Percentiles rank a stretch among this genome's conserved stretches.
Conservation (phyloP, 140 eudicot genomes). For the Bidens hawaiensis region DNA sequence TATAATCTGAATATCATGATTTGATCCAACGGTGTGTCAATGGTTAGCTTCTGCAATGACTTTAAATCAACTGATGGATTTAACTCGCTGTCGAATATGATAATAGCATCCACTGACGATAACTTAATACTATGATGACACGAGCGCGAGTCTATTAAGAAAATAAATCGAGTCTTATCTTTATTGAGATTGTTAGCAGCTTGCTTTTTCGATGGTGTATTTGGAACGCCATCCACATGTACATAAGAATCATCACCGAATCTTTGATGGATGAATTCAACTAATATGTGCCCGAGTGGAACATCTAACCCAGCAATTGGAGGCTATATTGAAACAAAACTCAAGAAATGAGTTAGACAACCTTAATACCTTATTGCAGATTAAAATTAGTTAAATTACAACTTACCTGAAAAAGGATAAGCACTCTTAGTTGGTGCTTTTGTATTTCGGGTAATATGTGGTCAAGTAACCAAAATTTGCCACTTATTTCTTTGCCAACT, state of each 20-base stretch:
- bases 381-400: background rate
- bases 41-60: constrained; percentile 53
- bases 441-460: constrained; percentile 49
- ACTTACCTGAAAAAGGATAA: constrained; percentile 79
- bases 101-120: constrained; percentile 57
- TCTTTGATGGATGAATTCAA: constrained; percentile 43
- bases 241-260: constrained; percentile 66
- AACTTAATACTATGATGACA: constrained; percentile 48
- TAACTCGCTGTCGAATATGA: constrained; percentile 65
- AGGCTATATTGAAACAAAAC: constrained; percentile 32
- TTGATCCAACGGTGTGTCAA: constrained; percentile 52
- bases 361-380: background rate
- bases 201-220: constrained; percentile 40
- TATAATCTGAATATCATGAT: constrained; percentile 71
- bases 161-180: constrained; percentile 43
- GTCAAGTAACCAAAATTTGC: constrained; percentile 71
- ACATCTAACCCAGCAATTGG: constrained; percentile 30
- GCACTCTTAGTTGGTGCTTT: constrained; percentile 44
- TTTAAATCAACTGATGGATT: constrained; percentile 63
- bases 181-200: constrained; percentile 67
- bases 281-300: constrained; percentile 48
- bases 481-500: constrained; percentile 64
- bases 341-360: constrained; percentile 1
- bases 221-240: constrained; percentile 40
- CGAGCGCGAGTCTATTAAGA: constrained; percentile 61